phyloP scores from a whole-genome alignment of 257 asterid species.

The Knoxia roxburghii region DNA sequence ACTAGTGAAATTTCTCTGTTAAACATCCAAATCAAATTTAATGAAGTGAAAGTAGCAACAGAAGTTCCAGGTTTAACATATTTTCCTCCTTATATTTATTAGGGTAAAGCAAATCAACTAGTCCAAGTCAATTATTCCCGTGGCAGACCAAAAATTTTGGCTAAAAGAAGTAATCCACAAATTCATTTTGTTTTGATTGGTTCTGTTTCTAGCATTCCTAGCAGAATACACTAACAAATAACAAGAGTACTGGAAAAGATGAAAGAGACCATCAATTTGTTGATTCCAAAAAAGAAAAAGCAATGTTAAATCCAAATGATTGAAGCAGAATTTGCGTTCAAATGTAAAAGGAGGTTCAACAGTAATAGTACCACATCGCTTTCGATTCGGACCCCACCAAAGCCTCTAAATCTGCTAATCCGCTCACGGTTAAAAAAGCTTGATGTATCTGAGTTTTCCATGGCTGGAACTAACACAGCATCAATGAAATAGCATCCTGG shows the following conservation, averaged over 20 bases:
- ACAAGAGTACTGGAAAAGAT: background rate
- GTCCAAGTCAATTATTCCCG: background rate
- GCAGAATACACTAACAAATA: background rate
- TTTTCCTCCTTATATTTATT: background rate
- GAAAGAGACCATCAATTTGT: background rate
- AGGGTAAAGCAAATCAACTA: too few species aligned
- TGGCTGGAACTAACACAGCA: conserved; percentile 78
- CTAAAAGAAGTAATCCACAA: background rate
- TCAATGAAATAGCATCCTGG: conserved; percentile 98
- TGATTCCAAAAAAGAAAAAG: background rate
- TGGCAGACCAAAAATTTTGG: background rate
- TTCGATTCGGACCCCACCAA: conserved; percentile 96
- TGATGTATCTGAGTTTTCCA: conserved; percentile 60
- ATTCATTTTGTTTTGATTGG: background rate
- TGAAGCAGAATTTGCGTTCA: conserved; percentile 9
- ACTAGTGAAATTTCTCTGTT: too few species aligned
- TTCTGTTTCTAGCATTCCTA: background rate
- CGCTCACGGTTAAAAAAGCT: conserved; percentile 58
- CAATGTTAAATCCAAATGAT: background rate
- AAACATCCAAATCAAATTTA: too few species aligned
- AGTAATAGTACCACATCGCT: conserved; percentile 72
- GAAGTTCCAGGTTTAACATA: too few species aligned
- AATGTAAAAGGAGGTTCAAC: conserved; percentile 19
- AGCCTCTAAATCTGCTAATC: conserved; percentile 65
- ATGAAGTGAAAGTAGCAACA: too few species aligned